Percentiles rank a stretch among this genome's conserved stretches.
Conservation (phyloP, 768 basidiomycete genomes). For the Tulasnella sp. region DNA sequence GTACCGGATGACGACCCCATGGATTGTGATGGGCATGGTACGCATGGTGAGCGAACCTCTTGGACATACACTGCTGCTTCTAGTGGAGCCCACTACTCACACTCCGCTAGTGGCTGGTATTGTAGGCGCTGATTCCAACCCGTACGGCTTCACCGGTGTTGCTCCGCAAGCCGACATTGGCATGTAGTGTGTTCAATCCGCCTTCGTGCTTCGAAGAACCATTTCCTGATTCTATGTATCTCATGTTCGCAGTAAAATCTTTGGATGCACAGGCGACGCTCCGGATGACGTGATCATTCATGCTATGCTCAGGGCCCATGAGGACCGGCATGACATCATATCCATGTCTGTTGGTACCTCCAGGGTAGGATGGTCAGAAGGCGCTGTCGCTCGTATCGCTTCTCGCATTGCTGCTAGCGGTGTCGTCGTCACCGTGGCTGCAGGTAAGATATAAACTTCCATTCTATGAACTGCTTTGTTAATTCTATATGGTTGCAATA, state of each 20-base stretch:
- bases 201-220: not conserved
- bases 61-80: not conserved
- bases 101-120: not conserved
- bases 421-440: slow-evolving; percentile 54
- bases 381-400: slow-evolving; percentile 50
- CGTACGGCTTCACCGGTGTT: slow-evolving; percentile 71
- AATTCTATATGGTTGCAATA: not conserved
- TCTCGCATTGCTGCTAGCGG: slow-evolving; percentile 59
- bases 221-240: not conserved
- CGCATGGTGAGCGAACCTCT: slow-evolving; percentile 44
- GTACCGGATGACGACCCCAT: slow-evolving; percentile 28
- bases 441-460: not conserved
- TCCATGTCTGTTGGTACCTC: slow-evolving; percentile 19
- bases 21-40: slow-evolving; percentile 45
- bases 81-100: too few species aligned
- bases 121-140: not conserved
- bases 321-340: slow-evolving; percentile 26
- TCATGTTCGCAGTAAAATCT: slow-evolving; percentile 10
- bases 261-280: slow-evolving; percentile 19
- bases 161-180: slow-evolving; percentile 62
- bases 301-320: slow-evolving; percentile 25
- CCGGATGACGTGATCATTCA: slow-evolving; percentile 3
- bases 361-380: slow-evolving; percentile 1
- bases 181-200: not conserved
- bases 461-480: not conserved